Percentiles rank a stretch among this genome's conserved stretches.
phyloP scores from a whole-genome alignment of 257 asterid genomes.

The Nicotiana attenuata region DNA sequence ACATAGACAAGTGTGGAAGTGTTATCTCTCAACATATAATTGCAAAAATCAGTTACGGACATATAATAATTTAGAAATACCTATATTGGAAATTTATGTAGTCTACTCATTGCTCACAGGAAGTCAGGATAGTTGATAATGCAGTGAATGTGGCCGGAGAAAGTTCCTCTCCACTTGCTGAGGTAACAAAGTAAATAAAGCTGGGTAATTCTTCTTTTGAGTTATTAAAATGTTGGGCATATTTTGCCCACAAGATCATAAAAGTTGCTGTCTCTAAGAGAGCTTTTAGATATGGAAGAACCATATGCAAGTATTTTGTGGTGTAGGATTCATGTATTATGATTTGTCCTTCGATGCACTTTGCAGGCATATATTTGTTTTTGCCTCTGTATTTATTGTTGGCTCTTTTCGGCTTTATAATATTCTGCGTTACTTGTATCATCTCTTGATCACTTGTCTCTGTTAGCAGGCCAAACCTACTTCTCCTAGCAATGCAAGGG shows the following conservation, averaged over 20 bases:
- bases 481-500: constrained; percentile 40
- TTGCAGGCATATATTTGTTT: neutral
- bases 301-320: neutral
- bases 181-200: constrained; percentile 35
- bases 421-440: neutral
- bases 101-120: constrained; percentile 27
- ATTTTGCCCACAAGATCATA: neutral
- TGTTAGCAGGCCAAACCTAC: constrained; percentile 46
- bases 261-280: neutral
- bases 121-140: constrained; percentile 33
- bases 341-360: neutral
- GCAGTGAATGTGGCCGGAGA: constrained; percentile 31
- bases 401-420: neutral
- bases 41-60: neutral
- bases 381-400: constrained; percentile 5
- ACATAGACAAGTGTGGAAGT: constrained; percentile 3
- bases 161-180: constrained; percentile 36
- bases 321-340: neutral
- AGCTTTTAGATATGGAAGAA: neutral
- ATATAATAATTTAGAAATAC: neutral
- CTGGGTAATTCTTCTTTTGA: neutral
- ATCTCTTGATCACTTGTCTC: constrained; percentile 14
- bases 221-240: neutral
- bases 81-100: neutral
- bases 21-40: constrained; percentile 8